Conservation (phyloP, 1,284 basidiomycete genomes). For the Jaminaea rosea region DNA sequence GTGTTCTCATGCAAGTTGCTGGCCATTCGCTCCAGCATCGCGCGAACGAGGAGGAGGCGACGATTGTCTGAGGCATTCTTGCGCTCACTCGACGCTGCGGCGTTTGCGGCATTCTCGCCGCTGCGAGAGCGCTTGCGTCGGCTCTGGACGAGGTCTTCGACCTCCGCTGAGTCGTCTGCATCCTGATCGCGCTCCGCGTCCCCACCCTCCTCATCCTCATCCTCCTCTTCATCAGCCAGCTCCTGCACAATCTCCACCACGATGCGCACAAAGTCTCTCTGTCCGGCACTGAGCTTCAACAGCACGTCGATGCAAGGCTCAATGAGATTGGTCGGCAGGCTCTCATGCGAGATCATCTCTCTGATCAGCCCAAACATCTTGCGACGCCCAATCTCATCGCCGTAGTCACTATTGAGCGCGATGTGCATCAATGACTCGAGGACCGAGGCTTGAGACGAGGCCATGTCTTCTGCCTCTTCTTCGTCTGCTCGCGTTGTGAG, state of each 20-base stretch:
- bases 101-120: constrained; percentile 4
- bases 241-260: constrained; percentile 81
- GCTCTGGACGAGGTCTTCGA: constrained; percentile 8
- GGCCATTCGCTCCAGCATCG: constrained; percentile 70
- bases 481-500: constrained; percentile 26
- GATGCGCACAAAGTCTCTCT: constrained; percentile 83
- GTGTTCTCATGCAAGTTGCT: constrained; percentile 78
- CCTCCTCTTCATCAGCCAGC: constrained; percentile 19
- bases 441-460: constrained; percentile 52
- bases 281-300: constrained; percentile 69
- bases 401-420: constrained; percentile 77
- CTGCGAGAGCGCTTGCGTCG: background rate
- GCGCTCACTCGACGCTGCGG: constrained; percentile 10
- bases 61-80: constrained; percentile 29
- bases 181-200: constrained; percentile 24
- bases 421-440: constrained; percentile 73
- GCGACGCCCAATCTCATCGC: constrained; percentile 84
- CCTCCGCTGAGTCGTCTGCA: constrained; percentile 14
- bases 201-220: constrained; percentile 48
- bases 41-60: constrained; percentile 61
- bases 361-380: constrained; percentile 63
- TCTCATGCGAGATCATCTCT: constrained; percentile 61
- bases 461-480: constrained; percentile 12
- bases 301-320: constrained; percentile 77
- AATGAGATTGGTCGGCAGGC: constrained; percentile 69